These are phyloP conservation scores for Cadophora luteo-olivacea DNA, from an alignment of 2,329 filamentous ascomycete species.

Conservation along the genomic window DNA sequence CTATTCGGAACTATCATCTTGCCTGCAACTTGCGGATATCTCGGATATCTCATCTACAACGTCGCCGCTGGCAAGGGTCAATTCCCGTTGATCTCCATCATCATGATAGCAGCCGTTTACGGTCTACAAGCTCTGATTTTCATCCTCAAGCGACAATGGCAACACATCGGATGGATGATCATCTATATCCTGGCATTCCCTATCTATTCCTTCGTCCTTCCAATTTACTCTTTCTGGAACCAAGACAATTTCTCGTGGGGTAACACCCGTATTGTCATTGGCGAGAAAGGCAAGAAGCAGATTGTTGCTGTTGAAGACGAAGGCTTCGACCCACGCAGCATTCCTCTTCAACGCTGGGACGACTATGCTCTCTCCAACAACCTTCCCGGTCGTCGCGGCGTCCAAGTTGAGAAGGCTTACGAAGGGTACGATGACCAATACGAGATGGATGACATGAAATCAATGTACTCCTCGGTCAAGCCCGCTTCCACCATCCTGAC, in stretches of 20 bases:
- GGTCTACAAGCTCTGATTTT: constrained; percentile 97
- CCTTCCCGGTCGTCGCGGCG: constrained; percentile 87
- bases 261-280: constrained; percentile 96
- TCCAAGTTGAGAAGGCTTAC: constrained; percentile 68
- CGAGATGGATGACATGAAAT: constrained; percentile 98
- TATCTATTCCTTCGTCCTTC: constrained; percentile 89
- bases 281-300: constrained; percentile 89
- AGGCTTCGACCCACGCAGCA: constrained; percentile 87
- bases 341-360: constrained; percentile 96
- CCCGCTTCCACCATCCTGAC: constrained; percentile 85
- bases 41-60: constrained; percentile 85
- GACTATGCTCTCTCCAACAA: constrained; percentile 89
- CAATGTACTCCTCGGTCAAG: constrained; percentile 91
- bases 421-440: constrained; percentile 79
- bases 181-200: constrained; percentile 97
- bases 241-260: constrained; percentile 99
- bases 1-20: constrained; percentile 91
- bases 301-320: constrained; percentile 87
- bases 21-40: constrained; percentile 85
- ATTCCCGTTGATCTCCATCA: constrained; percentile 85
- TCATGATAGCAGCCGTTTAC: constrained; percentile 90
- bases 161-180: constrained; percentile 99
- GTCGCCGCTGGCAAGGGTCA: constrained; percentile 73
- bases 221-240: constrained; percentile 99
- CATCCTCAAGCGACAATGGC: constrained; percentile 96